Conservation (phyloP, 2,329 filamentous ascomycete genomes). For the Aspergillus novoparasiticus region DNA sequence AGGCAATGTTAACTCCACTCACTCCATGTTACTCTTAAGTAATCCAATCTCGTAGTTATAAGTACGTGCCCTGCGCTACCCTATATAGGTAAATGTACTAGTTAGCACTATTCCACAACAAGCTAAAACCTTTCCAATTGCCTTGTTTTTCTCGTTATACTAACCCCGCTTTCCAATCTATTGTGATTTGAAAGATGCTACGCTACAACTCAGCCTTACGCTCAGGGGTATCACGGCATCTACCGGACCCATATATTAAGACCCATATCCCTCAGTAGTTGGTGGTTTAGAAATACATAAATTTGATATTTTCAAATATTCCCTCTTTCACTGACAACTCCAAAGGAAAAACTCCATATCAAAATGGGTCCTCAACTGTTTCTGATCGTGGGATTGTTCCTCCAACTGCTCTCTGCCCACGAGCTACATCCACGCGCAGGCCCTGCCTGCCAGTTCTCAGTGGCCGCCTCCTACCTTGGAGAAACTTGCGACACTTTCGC, state of each 20-base stretch:
- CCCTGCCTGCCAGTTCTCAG: not conserved
- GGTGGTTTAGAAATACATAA: not conserved
- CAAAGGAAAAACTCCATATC: not conserved
- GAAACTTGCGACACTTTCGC: not conserved
- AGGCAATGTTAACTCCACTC: no score
- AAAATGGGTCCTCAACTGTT: not conserved
- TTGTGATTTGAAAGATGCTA: not conserved
- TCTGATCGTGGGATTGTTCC: not conserved
- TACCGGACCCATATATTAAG: not conserved
- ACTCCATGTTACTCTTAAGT: no score
- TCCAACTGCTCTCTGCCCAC: not conserved
- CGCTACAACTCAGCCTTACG: not conserved
- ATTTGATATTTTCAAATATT: not conserved
- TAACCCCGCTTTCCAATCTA: not conserved
- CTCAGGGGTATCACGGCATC: not conserved
- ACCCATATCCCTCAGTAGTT: not conserved
- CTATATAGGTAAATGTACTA: no score
- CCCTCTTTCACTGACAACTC: not conserved
- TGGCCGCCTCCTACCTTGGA: not conserved
- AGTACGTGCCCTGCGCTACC: no score
- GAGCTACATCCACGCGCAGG: not conserved
- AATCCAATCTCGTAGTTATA: no score
- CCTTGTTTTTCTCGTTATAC: not conserved
- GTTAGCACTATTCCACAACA: not conserved
- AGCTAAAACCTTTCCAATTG: not conserved